Conservation (phyloP, 805 yeast genomes). For the Nakazawaea holstii region DNA sequence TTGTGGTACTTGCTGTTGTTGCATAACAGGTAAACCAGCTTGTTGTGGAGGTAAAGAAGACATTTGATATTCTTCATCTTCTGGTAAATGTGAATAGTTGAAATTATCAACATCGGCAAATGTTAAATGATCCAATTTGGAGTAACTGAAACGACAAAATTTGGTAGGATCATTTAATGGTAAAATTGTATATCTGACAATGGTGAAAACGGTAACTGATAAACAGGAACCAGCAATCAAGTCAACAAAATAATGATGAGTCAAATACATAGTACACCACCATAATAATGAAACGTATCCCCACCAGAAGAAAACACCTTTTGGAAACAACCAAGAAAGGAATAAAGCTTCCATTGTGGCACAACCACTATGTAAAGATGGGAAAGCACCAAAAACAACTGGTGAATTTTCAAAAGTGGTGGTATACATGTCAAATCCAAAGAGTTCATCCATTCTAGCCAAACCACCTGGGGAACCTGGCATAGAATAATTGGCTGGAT, state of each 20-base stretch:
- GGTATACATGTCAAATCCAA: conserved; percentile 81
- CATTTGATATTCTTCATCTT: conserved; percentile 7
- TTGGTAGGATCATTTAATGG: conserved; percentile 51
- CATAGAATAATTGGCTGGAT: conserved; percentile 89
- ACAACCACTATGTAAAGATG: conserved; percentile 86
- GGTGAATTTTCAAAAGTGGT: conserved; percentile 81
- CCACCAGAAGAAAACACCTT: conserved; percentile 56
- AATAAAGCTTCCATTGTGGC: conserved; percentile 92
- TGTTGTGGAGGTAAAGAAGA: background rate
- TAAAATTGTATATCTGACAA: conserved; percentile 57
- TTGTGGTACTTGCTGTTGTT: conserved; percentile 3
- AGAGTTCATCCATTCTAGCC: conserved; percentile 73
- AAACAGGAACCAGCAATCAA: conserved; percentile 91
- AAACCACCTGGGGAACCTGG: conserved; percentile 94
- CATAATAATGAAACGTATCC: conserved; percentile 88
- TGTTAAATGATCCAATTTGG: conserved; percentile 23
- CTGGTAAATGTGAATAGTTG: background rate
- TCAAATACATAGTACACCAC: conserved; percentile 98
- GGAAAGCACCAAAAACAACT: conserved; percentile 78
- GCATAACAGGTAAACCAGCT: background rate
- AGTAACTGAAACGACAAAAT: conserved; percentile 70
- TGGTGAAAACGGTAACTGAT: conserved; percentile 62
- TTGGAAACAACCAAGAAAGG: conserved; percentile 78
- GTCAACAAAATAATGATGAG: conserved; percentile 94
- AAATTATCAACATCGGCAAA: conserved; percentile 7